Conservation (phyloP, 2,329 filamentous ascomycete species). For the Aureobasidium sp. region DNA sequence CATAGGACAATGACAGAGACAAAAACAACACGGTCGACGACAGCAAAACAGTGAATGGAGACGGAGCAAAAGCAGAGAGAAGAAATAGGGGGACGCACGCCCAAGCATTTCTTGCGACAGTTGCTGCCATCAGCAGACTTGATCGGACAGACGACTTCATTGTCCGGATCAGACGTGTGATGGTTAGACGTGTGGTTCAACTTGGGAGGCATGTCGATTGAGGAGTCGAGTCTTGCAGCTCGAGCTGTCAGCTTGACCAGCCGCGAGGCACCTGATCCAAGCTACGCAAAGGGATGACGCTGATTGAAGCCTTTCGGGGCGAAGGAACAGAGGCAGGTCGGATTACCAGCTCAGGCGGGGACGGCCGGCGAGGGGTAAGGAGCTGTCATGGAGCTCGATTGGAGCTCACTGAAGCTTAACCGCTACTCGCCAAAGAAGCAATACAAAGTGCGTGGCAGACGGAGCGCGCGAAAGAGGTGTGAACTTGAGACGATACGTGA, state of each 20-base stretch:
- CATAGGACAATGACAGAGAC: constrained; percentile 4
- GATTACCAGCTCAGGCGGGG: constrained; percentile 6
- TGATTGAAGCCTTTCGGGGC: constrained; percentile 6
- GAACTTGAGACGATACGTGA: background rate
- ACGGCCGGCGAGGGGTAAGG: background rate
- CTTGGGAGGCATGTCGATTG: constrained; percentile 71
- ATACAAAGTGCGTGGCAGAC: background rate
- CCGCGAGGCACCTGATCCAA: constrained; percentile 8
- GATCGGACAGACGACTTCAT: constrained; percentile 94
- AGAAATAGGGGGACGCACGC: constrained; percentile 61
- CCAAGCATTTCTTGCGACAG: constrained; percentile 95
- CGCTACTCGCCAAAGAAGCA: constrained; percentile 9
- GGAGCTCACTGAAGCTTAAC: constrained; percentile 14
- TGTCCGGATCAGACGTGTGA: constrained; percentile 66
- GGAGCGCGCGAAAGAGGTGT: constrained; percentile 1
- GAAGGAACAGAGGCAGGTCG: constrained; percentile 7
- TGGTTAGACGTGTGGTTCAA: constrained; percentile 72
- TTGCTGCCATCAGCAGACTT: constrained; percentile 93
- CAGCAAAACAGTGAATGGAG: background rate
- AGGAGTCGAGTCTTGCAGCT: constrained; percentile 4
- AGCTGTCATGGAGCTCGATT: constrained; percentile 16
- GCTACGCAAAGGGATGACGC: constrained; percentile 14
- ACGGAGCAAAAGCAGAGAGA: constrained; percentile 10
- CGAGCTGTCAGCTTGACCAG: constrained; percentile 14
- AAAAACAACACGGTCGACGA: background rate